phyloP scores from a whole-genome alignment of 1,284 basidiomycete genomes.

The Neonothopanus nambi region DNA sequence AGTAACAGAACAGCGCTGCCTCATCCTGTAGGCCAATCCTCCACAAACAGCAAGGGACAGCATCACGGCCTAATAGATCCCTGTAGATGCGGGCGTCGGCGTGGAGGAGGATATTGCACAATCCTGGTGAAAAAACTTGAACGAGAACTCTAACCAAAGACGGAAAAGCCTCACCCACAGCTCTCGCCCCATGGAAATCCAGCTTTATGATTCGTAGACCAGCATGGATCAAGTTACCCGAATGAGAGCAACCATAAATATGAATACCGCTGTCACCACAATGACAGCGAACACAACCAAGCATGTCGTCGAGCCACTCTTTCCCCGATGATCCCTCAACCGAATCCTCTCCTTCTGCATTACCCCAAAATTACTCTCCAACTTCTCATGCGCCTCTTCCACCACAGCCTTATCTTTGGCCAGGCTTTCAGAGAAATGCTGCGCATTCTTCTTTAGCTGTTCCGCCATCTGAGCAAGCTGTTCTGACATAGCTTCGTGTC shows the following conservation, averaged over 20 bases:
- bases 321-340: conserved; percentile 63
- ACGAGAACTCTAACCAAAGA: too few relatives aligned
- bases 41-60: too few relatives aligned
- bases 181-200: too few relatives aligned
- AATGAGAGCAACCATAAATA: conserved; percentile 73
- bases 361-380: conserved; percentile 69
- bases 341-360: conserved; percentile 68
- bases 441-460: conserved; percentile 73
- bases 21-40: too few relatives aligned
- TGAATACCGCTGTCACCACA: conserved; percentile 61
- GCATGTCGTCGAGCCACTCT: conserved; percentile 73
- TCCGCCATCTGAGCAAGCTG: conserved; percentile 78
- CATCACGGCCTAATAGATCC: too few relatives aligned
- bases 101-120: too few relatives aligned
- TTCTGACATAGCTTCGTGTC: conserved; percentile 71
- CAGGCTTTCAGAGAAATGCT: conserved; percentile 67
- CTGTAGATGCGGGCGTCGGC: too few relatives aligned
- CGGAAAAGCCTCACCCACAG: too few relatives aligned
- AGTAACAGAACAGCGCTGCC: too few relatives aligned
- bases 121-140: too few relatives aligned
- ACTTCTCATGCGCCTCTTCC: conserved; percentile 59
- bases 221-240: conserved; percentile 47
- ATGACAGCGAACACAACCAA: conserved; percentile 61
- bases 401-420: conserved; percentile 66
- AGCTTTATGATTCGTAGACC: too few relatives aligned